Evolutionary conservation across 345 rosid species (phyloP), one percentile per base, ranked within the genome.

Genomic region (Lumnitzera littorea): DNA sequence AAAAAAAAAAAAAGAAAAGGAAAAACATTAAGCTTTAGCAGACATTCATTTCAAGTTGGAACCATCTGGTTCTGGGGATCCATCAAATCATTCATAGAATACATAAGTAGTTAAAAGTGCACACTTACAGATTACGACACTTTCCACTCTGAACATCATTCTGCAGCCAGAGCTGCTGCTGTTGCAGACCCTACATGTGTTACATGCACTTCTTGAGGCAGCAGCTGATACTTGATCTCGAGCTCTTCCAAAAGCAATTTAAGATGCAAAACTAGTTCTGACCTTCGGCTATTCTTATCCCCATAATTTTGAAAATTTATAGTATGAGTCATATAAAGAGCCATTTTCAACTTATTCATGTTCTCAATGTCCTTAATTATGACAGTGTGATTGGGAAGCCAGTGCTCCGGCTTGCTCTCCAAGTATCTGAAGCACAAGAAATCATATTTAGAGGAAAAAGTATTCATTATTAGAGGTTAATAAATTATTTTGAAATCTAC

Each of bases 291-390:
- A 58, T 43, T 80, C 71, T 72, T 80, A 43, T 84, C 91, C 24
- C 75, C 80, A 5, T 70, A 71, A 48, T 80, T 81, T 58, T 86
- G 94, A 68, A 82, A 86, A 67, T 86, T 89, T 46, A 82, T 75
- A 43, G 94, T 89, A 80, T 86, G 94, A 55, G 68, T 78, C 4
- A 72, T 62, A 52, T 70, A 84, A 7, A 86, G 72, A 56, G 68
- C 89, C 78, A 89, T 77, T 74, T 81, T 82, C 72, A 89, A 75
- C 76, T 79, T 89, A 76, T 89, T 78, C 77, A 89, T 80, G 65
- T 84, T 50, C 76, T 82, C 89, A 15, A 89, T 82, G 72, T 84
- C 87, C 68, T 78, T 79, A 62, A 86, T 77, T 60, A 80, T 69
- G 58, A 84, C 74, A 14, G 74, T 74, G 66, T 82, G 82, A 16